phyloP scores from a whole-genome alignment of 1,139 yeast genomes.

The Lodderomyces orthopsilosis region DNA sequence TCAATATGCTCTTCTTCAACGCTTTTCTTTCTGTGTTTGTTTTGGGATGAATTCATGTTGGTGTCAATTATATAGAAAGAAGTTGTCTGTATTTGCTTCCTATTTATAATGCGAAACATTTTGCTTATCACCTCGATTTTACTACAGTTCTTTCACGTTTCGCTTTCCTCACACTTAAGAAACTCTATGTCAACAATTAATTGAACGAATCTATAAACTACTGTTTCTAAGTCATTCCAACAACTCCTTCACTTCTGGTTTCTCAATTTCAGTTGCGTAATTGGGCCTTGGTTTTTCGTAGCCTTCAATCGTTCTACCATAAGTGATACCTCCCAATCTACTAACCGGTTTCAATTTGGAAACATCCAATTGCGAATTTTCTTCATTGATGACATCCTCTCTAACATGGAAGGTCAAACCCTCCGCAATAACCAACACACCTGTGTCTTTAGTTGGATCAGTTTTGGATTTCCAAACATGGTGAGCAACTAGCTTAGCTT shows the following conservation, averaged over 20 bases:
- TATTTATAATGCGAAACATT: too few species aligned
- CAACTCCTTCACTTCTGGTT: constrained; percentile 5
- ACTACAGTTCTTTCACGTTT: neutral
- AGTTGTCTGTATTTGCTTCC: too few species aligned
- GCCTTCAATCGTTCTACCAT: constrained; percentile 42
- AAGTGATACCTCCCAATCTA: constrained; percentile 56
- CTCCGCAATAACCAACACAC: constrained; percentile 46
- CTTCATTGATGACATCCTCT: constrained; percentile 50
- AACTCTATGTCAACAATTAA: neutral
- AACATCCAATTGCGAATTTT: constrained; percentile 40
- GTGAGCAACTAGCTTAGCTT: constrained; percentile 44
- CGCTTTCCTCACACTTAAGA: neutral
- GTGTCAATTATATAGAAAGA: neutral
- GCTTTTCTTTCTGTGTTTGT: neutral
- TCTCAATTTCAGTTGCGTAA: constrained; percentile 19
- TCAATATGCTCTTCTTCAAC: neutral
- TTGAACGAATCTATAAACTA: neutral
- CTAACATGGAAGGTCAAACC: constrained; percentile 58
- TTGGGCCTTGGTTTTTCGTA: constrained; percentile 46
- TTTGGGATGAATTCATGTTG: neutral
- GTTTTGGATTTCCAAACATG: constrained; percentile 47
- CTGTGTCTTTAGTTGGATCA: constrained; percentile 35
- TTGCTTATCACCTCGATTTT: too few species aligned
- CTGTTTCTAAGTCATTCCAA: neutral
- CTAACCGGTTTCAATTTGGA: constrained; percentile 51